Conservation (phyloP, 805 yeast species). For the Gaillardinia entomophila region DNA sequence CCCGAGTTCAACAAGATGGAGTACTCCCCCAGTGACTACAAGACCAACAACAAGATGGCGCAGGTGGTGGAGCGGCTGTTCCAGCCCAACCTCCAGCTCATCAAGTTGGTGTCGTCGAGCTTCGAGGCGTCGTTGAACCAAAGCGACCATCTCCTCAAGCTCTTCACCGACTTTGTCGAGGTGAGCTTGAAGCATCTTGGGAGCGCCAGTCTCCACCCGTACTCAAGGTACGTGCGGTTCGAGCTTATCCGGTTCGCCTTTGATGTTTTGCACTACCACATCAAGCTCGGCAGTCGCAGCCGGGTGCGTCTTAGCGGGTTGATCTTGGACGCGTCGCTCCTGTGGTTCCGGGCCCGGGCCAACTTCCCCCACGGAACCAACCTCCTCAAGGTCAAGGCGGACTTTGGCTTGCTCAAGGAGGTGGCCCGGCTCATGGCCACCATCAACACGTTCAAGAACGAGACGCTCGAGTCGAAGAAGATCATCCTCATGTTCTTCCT, state of each 20-base stretch:
- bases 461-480: slow-evolving; percentile 42
- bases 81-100: slow-evolving; percentile 66
- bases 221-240: slow-evolving; percentile 67
- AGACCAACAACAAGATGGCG: slow-evolving; percentile 48
- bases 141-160: slow-evolving; percentile 61
- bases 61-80: slow-evolving; percentile 40
- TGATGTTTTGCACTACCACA: slow-evolving; percentile 55
- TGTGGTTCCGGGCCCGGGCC: slow-evolving; percentile 68
- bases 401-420: slow-evolving; percentile 52
- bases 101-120: slow-evolving; percentile 64
- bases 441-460: slow-evolving; percentile 14
- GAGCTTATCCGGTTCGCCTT: slow-evolving; percentile 67
- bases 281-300: slow-evolving; percentile 43
- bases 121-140: slow-evolving; percentile 75
- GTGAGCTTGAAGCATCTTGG: slow-evolving; percentile 48
- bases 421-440: slow-evolving; percentile 33
- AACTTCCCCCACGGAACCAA: slow-evolving; percentile 85
- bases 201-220: slow-evolving; percentile 76
- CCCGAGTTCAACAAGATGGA: slow-evolving; percentile 77
- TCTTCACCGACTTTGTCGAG: slow-evolving; percentile 58
- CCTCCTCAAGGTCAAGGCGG: slow-evolving; percentile 62
- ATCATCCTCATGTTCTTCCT: slow-evolving; percentile 56
- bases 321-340: slow-evolving; percentile 60
- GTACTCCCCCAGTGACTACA: slow-evolving; percentile 77
- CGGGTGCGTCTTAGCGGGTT: slow-evolving; percentile 40